These are phyloP conservation scores for Oehlia diaphana DNA, from an alignment of 192 early-diverging fungal species.

Conservation along the genomic window DNA sequence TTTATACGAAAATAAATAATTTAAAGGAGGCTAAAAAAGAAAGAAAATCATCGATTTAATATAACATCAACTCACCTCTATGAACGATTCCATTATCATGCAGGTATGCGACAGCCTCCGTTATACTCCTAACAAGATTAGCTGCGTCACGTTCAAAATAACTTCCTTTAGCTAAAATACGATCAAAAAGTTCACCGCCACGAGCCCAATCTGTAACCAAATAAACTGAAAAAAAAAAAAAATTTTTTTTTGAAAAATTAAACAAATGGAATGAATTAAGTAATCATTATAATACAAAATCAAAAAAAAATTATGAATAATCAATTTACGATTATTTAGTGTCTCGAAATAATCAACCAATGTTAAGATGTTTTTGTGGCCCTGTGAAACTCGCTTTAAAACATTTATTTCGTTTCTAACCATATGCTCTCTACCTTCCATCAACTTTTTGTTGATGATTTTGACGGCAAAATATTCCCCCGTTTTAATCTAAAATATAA, in stretches of 20 bases:
- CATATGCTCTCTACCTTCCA: constrained; percentile 68
- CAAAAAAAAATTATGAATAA: background rate
- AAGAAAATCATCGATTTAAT: background rate
- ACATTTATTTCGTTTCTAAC: constrained; percentile 76
- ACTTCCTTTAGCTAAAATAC: constrained; percentile 67
- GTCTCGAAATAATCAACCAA: constrained; percentile 84
- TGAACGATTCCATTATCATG: constrained; percentile 90
- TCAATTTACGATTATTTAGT: constrained; percentile 56
- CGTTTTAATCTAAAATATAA: constrained; percentile 56
- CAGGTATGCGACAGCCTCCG: constrained; percentile 78
- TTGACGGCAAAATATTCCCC: constrained; percentile 76
- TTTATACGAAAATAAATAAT: background rate
- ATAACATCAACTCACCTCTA: constrained; percentile 47
- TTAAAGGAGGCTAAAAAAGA: background rate
- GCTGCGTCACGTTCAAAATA: constrained; percentile 84
- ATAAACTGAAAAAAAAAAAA: constrained; percentile 52
- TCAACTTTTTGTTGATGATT: constrained; percentile 74
- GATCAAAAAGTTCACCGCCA: constrained; percentile 94
- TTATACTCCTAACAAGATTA: constrained; percentile 71
- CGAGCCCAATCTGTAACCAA: constrained; percentile 75
- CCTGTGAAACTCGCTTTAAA: constrained; percentile 65
- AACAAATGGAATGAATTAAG: background rate
- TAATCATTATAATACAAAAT: background rate
- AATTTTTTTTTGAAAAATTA: background rate
- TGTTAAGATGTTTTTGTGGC: constrained; percentile 70